Base-by-base conservation (phyloP, 306 rosid genomes). In the Fagus sylvatica region DNA sequence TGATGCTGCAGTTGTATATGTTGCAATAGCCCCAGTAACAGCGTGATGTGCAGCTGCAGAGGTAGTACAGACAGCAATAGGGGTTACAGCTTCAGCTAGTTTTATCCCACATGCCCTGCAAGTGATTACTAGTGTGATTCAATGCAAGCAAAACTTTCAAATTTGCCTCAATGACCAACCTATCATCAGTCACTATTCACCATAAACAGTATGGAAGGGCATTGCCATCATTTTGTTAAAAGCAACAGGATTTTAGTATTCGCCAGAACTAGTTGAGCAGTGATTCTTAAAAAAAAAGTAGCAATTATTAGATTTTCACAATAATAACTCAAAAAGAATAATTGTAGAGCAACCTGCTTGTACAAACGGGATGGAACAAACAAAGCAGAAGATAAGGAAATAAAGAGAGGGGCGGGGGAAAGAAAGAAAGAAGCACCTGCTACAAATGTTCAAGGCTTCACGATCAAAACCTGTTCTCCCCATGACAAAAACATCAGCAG, bases 401-500 rank as follows among this genome's bases (percentile, higher is more conserved):
- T 13, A 34, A 10, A 73, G 74, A 53, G 13, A 10, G 16, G 19
- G 46, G 15, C 28, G 53, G 65, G 49, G 51, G 40, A 53, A 49
- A 75, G 69, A 56, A 42, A 22, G 66, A 65, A 73, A 42, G 74
- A 19, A 43, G 73, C 39, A 88, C 90, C 90, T 84, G 83, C 32
- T 64, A 7, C 5, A 73, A n/a, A 49, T 71, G 76, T 61, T 77
- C 41, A 88, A 79, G 40, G 72, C 79, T 71, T 78, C 84, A 28
- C 22, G 67, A 42, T 74, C 54, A 70, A 81, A 81, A 34, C 87
- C 88, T 49, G 76, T 76, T 61, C 53, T 82, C 55, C 88, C 92
- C 41, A 19, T 74, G 72, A 84, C 73, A 68, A 81, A 88, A 76
- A 86, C 79, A 48, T 88, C 88, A 33, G 87, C 90, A 42, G 90